These are phyloP conservation scores for Chaetoscypha palmicola DNA, from an alignment of 2,329 filamentous ascomycete species.

Conservation along the genomic window DNA sequence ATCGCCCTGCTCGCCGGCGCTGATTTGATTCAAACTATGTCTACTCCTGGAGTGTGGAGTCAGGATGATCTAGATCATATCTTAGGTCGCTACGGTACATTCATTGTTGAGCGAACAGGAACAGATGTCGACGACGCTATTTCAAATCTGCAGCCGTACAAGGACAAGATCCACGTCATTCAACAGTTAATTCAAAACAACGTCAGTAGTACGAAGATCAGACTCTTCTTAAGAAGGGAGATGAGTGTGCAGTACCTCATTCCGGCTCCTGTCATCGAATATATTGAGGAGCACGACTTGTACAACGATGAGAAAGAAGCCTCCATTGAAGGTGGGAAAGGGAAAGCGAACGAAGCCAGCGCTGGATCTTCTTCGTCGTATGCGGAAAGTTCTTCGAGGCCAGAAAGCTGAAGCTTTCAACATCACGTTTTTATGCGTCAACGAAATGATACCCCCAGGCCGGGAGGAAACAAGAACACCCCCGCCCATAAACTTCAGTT, in stretches of 20 bases:
- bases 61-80: conserved; percentile 82
- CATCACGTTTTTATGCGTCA: no score
- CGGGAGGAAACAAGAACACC: no score
- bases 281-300: conserved; percentile 61
- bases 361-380: no score
- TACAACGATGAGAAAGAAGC: no score
- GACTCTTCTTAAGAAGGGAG: conserved; percentile 69
- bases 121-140: conserved; percentile 47
- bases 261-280: conserved; percentile 66
- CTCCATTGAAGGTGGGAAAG: no score
- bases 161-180: conserved; percentile 81
- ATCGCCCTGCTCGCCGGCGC: conserved; percentile 79
- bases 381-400: no score
- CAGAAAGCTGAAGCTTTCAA: no score
- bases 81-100: conserved; percentile 72
- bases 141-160: conserved; percentile 45
- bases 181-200: conserved; percentile 84
- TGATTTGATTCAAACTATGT: conserved; percentile 67
- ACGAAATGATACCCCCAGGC: no score
- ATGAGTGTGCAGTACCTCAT: conserved; percentile 77
- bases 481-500: no score
- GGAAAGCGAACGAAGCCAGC: no score
- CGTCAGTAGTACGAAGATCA: conserved; percentile 75
- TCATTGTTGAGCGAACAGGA: conserved; percentile 81
- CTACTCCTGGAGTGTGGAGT: conserved; percentile 69